Conservation (phyloP, 192 early-diverging fungal genomes). For the Lunasporangiospora selenospora region DNA sequence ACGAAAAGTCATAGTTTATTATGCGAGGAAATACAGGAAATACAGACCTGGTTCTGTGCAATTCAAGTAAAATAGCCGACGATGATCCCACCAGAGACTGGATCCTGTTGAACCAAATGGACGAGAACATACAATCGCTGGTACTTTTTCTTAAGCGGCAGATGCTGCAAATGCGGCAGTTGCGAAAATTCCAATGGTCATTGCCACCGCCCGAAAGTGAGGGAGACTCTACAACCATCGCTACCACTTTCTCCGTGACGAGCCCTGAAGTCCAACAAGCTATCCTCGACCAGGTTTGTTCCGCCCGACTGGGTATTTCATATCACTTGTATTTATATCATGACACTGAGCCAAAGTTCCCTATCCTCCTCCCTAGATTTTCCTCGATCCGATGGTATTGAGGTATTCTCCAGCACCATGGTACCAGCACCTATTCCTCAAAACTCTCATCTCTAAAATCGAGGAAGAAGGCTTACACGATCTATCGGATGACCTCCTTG, state of each 20-base stretch:
- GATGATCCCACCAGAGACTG: too few species aligned
- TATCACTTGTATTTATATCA: too few species aligned
- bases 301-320: too few species aligned
- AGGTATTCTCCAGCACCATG: constrained; percentile 31
- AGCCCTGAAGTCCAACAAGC: constrained; percentile 32
- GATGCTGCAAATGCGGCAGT: constrained; percentile 35
- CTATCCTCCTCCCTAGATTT: constrained; percentile 10
- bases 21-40: too few species aligned
- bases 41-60: too few species aligned
- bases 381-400: constrained; percentile 24
- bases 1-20: too few species aligned
- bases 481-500: constrained; percentile 23
- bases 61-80: too few species aligned
- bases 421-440: constrained; percentile 36
- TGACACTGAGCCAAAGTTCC: too few species aligned
- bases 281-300: constrained; percentile 22
- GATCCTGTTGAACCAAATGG: too few species aligned
- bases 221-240: too few species aligned
- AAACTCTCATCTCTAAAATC: constrained; percentile 31
- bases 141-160: constrained; percentile 34
- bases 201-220: too few species aligned
- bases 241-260: constrained; percentile 2
- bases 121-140: constrained; percentile 8
- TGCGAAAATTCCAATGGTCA: constrained; percentile 38
- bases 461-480: constrained; percentile 27